These are phyloP conservation scores for Cornus controversa DNA, from an alignment of 148 eudicot genomes.

Conservation along the genomic window DNA sequence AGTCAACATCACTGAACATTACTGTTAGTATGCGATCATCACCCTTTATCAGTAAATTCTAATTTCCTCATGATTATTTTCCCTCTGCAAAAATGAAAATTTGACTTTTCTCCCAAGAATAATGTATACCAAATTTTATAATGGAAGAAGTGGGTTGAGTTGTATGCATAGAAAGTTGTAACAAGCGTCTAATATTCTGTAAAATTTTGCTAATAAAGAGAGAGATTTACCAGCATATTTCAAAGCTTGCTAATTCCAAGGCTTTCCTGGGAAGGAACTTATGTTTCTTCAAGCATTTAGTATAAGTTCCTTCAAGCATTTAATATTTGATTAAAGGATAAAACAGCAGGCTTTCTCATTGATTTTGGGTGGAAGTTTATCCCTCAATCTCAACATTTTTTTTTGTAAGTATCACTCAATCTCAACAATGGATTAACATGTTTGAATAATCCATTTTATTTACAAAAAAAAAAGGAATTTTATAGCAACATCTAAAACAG, in stretches of 20 bases:
- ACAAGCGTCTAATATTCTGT: not conserved
- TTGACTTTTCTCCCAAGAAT: no score
- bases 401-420: no score
- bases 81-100: no score
- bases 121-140: no score
- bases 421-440: not conserved
- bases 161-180: no score
- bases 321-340: not conserved
- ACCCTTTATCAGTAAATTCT: no score
- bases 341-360: not conserved
- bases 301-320: not conserved
- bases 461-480: not conserved
- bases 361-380: not conserved
- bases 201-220: not conserved
- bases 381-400: not conserved
- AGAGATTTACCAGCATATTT: not conserved
- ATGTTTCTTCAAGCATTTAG: not conserved
- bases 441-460: not conserved
- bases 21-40: no score
- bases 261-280: no score
- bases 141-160: no score
- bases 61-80: no score
- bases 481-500: conserved; percentile 11
- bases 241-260: not conserved
- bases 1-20: no score